Conservation (phyloP, 371 early-diverging fungal genomes). For the Dichotomocladium elegans region DNA sequence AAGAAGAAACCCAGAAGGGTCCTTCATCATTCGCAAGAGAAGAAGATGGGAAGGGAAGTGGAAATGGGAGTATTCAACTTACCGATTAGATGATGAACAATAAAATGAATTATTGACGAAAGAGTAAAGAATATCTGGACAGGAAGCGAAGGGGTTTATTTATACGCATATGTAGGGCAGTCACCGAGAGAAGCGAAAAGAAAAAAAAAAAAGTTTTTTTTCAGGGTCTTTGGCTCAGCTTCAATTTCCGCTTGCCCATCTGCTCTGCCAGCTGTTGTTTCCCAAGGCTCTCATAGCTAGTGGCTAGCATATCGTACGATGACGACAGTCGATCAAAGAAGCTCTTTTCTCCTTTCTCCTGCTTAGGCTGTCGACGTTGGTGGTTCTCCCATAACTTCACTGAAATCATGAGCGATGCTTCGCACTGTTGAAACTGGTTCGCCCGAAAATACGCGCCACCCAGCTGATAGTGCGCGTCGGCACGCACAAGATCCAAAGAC, state of each 20-base stretch:
- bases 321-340: too few relatives aligned
- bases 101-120: neutral
- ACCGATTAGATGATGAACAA: neutral
- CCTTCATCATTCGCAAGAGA: conserved; percentile 16
- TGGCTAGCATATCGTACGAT: conserved; percentile 21
- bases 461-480: conserved; percentile 33
- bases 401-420: conserved; percentile 17
- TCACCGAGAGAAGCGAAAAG: neutral
- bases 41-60: neutral
- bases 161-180: neutral
- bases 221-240: conserved; percentile 9
- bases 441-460: conserved; percentile 30
- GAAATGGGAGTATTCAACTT: neutral
- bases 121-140: neutral
- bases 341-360: too few relatives aligned
- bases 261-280: conserved; percentile 26
- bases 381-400: conserved; percentile 34
- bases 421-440: conserved; percentile 21
- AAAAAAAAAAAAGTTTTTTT: neutral
- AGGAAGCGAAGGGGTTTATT: too few relatives aligned
- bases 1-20: conserved; percentile 11
- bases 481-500: conserved; percentile 11
- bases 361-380: too few relatives aligned
- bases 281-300: conserved; percentile 28
- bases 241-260: conserved; percentile 20